phyloP scores from a whole-genome alignment of 495 filamentous ascomycete species.

The Cetradonia linearis region DNA sequence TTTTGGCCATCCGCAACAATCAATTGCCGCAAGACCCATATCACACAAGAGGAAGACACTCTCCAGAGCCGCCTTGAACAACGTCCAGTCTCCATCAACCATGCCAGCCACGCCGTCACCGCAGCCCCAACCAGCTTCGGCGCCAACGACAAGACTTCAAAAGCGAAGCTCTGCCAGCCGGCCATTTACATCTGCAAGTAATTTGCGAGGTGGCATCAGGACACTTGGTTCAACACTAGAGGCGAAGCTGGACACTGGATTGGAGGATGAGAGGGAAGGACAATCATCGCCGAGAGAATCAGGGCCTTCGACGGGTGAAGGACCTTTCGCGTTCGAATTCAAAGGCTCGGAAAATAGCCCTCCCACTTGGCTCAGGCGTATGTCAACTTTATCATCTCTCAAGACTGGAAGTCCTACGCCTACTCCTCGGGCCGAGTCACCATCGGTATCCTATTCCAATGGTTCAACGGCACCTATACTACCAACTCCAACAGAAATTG shows the following conservation, averaged over 20 bases:
- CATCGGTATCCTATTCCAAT: constrained; percentile 60
- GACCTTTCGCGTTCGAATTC: constrained; percentile 27
- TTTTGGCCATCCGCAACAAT: constrained; percentile 47
- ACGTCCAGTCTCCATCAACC: constrained; percentile 29
- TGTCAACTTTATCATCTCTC: constrained; percentile 66
- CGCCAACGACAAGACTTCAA: constrained; percentile 23
- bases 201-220: constrained; percentile 13
- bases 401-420: constrained; percentile 53
- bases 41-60: constrained; percentile 38
- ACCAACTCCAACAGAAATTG: constrained; percentile 29
- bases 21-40: constrained; percentile 27
- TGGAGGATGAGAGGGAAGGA: constrained; percentile 32
- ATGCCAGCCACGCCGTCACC: constrained; percentile 26
- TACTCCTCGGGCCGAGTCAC: constrained; percentile 56
- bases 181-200: constrained; percentile 18
- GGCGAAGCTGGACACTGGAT: constrained; percentile 4
- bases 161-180: constrained; percentile 21
- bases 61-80: constrained; percentile 33
- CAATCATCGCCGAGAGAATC: constrained; percentile 30
- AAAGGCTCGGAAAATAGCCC: constrained; percentile 42
- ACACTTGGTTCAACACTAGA: constrained; percentile 18
- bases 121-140: constrained; percentile 28
- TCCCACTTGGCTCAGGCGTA: constrained; percentile 66
- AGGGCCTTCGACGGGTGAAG: constrained; percentile 26
- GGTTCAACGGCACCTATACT: constrained; percentile 60